These are phyloP conservation scores for Elsinoe necatrix DNA, from an alignment of 2,329 filamentous ascomycete genomes.

Conservation along the genomic window DNA sequence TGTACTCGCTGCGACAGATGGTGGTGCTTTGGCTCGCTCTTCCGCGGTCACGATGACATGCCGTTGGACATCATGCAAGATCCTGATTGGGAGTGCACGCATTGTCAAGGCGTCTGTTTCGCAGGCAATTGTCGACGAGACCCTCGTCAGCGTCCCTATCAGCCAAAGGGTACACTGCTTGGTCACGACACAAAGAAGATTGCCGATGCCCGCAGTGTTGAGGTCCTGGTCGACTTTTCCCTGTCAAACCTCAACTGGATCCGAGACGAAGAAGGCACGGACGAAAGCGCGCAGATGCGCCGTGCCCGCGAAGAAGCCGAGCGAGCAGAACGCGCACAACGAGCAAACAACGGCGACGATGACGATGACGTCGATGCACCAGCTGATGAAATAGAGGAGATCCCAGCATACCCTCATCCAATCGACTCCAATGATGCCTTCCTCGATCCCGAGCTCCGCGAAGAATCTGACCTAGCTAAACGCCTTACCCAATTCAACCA, in stretches of 20 bases:
- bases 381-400: constrained; percentile 30
- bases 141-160: constrained; percentile 64
- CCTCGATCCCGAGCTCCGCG: constrained; percentile 19
- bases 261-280: constrained; percentile 43
- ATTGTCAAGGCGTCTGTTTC: constrained; percentile 77
- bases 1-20: constrained; percentile 68
- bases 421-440: constrained; percentile 32
- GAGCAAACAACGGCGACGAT: constrained; percentile 38
- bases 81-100: constrained; percentile 79
- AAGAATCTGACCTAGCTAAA: constrained; percentile 24
- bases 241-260: constrained; percentile 83
- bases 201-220: constrained; percentile 83
- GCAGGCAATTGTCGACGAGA: constrained; percentile 69
- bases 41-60: constrained; percentile 82
- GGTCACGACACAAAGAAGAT: constrained; percentile 87
- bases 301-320: constrained; percentile 47
- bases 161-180: constrained; percentile 76
- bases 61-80: constrained; percentile 75
- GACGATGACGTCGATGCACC: constrained; percentile 29
- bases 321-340: constrained; percentile 40
- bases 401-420: constrained; percentile 27
- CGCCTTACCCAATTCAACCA: constrained; percentile 27
- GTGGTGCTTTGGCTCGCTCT: constrained; percentile 92
- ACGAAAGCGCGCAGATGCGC: constrained; percentile 31
- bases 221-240: constrained; percentile 83